Base-by-base conservation (phyloP, 257 asterid species). In the Salvia splendens region DNA sequence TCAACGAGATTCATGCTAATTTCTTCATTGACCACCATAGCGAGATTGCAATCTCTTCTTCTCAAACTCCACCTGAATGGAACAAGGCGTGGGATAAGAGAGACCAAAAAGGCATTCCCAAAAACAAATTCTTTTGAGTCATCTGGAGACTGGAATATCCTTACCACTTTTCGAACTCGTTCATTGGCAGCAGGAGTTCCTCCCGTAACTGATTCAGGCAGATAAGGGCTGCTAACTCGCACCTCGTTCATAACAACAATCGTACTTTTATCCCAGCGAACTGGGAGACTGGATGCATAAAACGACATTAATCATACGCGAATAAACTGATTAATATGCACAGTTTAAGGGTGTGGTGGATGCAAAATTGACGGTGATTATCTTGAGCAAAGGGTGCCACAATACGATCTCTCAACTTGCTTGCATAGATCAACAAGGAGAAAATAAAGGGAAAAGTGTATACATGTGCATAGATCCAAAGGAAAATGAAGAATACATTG, bases 111-210 rank as follows among this genome's bases (percentile, higher is more conserved):
- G n/a, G 12, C 9, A 8, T 35, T 48, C 12, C 20, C 12, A 1
- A 42, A 17, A 42, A 10, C 6, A 24, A 62, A 2, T 12, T 12
- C 28, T 24, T 24, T 24, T 1, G 47, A 28, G 42, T 6, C 5
- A 12, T 49, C 7, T 3, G 16, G n/a, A n/a, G n/a, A n/a, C n/a
- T n/a, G n/a, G 1, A 8, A 52, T 73, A 16, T 65, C 57, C 68
- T 83, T 82, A 88, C 99, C 99, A 93, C 99, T 93, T 93, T 93
- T 4, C 97, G 87, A 67, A 90, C 99, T 0, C 99, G 86, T 17
- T 93, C 97, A 65, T 93, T 93, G 70, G 99, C 97, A 77, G 97
- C 89, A 40, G 99, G 81, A 48, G 97, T 90, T 62, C 99, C 99
- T 32, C 99, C 99, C 4, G 38, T 62, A 38, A 93, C 99, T 3